phyloP scores from a whole-genome alignment of 495 filamentous ascomycete genomes.

The Lichina pygmaea region DNA sequence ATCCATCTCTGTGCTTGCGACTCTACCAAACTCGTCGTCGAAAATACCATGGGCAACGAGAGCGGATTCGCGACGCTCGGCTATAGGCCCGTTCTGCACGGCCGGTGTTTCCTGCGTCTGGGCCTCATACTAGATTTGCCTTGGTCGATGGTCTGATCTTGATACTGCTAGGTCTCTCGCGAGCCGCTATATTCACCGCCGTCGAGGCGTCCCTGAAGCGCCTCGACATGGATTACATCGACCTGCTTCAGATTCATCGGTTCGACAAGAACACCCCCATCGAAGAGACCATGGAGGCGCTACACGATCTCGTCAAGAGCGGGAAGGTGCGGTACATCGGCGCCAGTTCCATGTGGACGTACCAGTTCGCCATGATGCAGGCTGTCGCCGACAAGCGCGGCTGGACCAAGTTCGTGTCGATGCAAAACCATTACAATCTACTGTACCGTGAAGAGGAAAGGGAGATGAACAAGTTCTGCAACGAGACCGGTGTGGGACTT shows the following conservation, averaged over 20 bases:
- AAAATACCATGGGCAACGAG: too few relatives aligned
- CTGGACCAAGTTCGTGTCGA: constrained; percentile 49
- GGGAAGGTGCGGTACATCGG: constrained; percentile 48
- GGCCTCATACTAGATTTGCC: background rate
- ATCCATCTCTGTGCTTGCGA: too few relatives aligned
- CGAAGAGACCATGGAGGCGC: constrained; percentile 49
- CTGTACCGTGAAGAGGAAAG: constrained; percentile 52
- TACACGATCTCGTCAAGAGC: constrained; percentile 36
- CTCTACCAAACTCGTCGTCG: too few relatives aligned
- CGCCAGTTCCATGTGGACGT: constrained; percentile 37
- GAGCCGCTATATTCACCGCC: constrained; percentile 39
- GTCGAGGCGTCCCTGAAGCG: constrained; percentile 40
- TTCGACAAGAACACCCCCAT: constrained; percentile 25
- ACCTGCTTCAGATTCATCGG: constrained; percentile 54
- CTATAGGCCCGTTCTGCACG: too few relatives aligned
- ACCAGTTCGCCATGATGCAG: constrained; percentile 37
- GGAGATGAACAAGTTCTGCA: constrained; percentile 30
- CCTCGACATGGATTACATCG: constrained; percentile 39
- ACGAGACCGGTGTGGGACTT: constrained; percentile 6
- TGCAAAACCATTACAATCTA: constrained; percentile 54
- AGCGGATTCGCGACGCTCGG: too few relatives aligned
- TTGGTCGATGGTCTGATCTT: background rate
- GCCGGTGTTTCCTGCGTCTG: background rate
- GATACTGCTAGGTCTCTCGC: constrained; percentile 22
- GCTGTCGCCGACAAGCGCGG: constrained; percentile 25